Evolutionary conservation across 2,329 filamentous ascomycete genomes (phyloP), one percentile per base, ranked within the genome.

Genomic region (Aspergillus candidus): DNA sequence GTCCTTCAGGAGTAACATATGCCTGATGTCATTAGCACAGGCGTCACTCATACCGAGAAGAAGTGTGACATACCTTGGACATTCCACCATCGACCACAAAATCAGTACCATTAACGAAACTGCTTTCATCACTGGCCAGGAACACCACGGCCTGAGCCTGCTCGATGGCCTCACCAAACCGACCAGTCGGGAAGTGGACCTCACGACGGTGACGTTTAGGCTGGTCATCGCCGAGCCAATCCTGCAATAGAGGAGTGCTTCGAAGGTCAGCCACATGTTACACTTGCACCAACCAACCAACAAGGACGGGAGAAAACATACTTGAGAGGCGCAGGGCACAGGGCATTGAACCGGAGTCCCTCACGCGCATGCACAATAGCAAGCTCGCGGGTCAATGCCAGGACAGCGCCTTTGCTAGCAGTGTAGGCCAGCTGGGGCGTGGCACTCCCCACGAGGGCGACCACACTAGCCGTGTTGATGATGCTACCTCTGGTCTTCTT

Each of bases 61-160:
- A 27, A 27, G 10, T 10, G 22, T 27, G 10, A 27, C 22, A 10
- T 27, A 27, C 22, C 22, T 27, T 95, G 59, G 83, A 91, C 87
- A 98, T 88, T 48, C 91, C 91, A 46, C 93, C 93, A 60, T 98
- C 93, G 18, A 97, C 89, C 4, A 94, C 84, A 71, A 97, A 94
- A 64, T 97, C 93, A 46, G 80, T 84, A 10, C 86, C 89, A 53
- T 93, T 94, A 59, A 94, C 86, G 58, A 94, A 94, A 73, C 85
- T 88, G 60, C 84, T 82, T 73, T 94, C 88, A 55, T 94, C 88
- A 53, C 83, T 89, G 7, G 88, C 88, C 48, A 94, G 70, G 72
- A 94, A 94, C 6, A 95, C 63, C 1, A 94, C 89, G 6, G 87
- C 89, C 51, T 94, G 85, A 0, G 89, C 89, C 73, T 94, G 89